phyloP scores from a whole-genome alignment of 768 basidiomycete species.

The Grammothele lineata region DNA sequence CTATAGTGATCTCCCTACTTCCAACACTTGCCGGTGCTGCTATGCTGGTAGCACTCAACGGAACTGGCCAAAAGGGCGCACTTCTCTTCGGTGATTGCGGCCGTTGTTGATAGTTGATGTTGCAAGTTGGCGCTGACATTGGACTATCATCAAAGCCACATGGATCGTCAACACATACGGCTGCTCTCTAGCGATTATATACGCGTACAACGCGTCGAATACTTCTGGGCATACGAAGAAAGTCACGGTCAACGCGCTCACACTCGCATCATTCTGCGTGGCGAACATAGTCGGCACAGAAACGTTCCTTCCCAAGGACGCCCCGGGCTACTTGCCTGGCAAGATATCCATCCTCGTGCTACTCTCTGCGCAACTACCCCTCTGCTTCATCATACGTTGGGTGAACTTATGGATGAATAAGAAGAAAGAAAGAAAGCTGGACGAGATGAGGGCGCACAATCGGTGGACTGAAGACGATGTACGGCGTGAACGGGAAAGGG shows the following conservation, averaged over 20 bases:
- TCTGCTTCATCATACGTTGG: conserved; percentile 48
- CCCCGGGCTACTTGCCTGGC: conserved; percentile 59
- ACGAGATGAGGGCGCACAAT: conserved; percentile 37
- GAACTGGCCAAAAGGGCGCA: conserved; percentile 43
- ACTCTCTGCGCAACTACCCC: conserved; percentile 44
- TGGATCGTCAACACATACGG: conserved; percentile 56
- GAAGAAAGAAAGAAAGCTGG: conserved; percentile 39
- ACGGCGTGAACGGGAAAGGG: conserved; percentile 49
- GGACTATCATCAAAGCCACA: conserved; percentile 40
- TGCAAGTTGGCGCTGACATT: background rate
- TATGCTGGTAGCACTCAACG: conserved; percentile 44
- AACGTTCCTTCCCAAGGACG: conserved; percentile 60
- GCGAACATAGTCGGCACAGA: conserved; percentile 64
- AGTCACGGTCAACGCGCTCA: conserved; percentile 59
- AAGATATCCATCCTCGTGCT: conserved; percentile 64
- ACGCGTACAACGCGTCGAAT: conserved; percentile 64
- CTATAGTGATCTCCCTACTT: conserved; percentile 53
- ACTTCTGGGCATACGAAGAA: conserved; percentile 68
- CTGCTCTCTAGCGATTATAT: conserved; percentile 55
- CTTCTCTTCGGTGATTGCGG: conserved; percentile 46
- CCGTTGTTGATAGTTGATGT: background rate
- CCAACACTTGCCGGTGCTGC: conserved; percentile 55
- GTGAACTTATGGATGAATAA: conserved; percentile 54
- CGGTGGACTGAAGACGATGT: conserved; percentile 60
- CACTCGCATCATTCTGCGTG: conserved; percentile 48